Percentiles rank a stretch among this genome's conserved stretches.
phyloP scores from a whole-genome alignment of 805 yeast genomes.

The Ogataea trehalophila region DNA sequence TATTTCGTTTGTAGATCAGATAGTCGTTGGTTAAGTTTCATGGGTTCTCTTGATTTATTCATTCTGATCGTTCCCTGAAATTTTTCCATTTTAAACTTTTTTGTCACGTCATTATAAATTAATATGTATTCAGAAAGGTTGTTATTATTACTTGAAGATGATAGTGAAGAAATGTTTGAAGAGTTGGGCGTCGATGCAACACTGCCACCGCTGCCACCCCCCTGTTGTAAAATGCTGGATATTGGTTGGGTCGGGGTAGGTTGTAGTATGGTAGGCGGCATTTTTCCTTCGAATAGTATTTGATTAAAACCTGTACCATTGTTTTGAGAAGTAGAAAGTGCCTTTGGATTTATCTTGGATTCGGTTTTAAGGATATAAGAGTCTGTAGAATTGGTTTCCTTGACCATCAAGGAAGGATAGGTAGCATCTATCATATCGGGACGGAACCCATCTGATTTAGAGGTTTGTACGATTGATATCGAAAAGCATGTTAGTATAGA shows the following conservation, averaged over 20 bases:
- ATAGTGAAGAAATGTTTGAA: neutral
- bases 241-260: slow-evolving; percentile 1
- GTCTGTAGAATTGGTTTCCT: slow-evolving; percentile 12
- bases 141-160: neutral
- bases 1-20: slow-evolving; percentile 1
- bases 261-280: slow-evolving; percentile 6
- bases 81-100: slow-evolving; percentile 23
- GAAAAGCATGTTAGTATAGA: neutral
- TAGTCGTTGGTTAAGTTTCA: slow-evolving; percentile 13
- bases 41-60: slow-evolving; percentile 30
- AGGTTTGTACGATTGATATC: neutral
- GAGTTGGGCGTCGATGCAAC: neutral
- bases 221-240: slow-evolving; percentile 1
- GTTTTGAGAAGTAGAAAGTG: slow-evolving; percentile 9
- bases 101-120: slow-evolving; percentile 23
- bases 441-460: slow-evolving; percentile 25
- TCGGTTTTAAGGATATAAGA: slow-evolving; percentile 23
- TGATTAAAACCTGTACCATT: slow-evolving; percentile 10
- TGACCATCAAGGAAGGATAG: slow-evolving; percentile 19
- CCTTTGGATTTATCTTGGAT: slow-evolving; percentile 19
- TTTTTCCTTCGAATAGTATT: slow-evolving; percentile 29
- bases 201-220: neutral
- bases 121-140: slow-evolving; percentile 23
- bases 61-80: slow-evolving; percentile 25
- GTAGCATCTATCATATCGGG: slow-evolving; percentile 30